These are phyloP conservation scores for Populus alba DNA, from an alignment of 345 rosid genomes.

Conservation along the genomic window DNA sequence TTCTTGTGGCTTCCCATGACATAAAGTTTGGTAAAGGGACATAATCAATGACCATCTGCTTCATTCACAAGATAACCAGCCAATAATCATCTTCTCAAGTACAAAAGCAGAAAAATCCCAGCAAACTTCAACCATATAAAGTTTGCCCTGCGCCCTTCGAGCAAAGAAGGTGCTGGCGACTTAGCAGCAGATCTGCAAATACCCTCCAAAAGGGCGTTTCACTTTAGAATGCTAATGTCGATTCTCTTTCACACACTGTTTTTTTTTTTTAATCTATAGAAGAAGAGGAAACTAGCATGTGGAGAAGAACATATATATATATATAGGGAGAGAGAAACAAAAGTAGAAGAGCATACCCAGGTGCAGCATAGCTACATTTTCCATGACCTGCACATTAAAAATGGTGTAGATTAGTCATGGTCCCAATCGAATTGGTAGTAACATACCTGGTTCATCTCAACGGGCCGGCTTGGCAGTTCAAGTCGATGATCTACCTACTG, in stretches of 20 bases:
- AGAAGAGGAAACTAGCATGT: neutral
- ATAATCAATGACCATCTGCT: conserved; percentile 1
- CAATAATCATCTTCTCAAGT: conserved; percentile 37
- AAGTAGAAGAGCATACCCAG: conserved; percentile 15
- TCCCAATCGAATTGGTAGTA: too few species aligned
- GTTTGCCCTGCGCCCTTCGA: conserved; percentile 17
- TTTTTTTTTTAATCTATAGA: neutral
- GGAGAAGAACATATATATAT: neutral
- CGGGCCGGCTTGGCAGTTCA: too few species aligned
- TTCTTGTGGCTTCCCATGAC: neutral
- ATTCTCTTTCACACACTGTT: too few species aligned
- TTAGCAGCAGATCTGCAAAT: conserved; percentile 32
- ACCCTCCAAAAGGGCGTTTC: neutral
- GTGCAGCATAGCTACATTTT: conserved; percentile 19
- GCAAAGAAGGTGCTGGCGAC: conserved; percentile 38
- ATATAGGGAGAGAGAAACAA: too few species aligned
- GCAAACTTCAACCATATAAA: conserved; percentile 35
- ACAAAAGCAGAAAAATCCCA: conserved; percentile 45
- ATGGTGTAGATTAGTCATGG: neutral
- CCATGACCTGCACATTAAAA: conserved; percentile 23
- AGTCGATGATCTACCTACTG: too few species aligned
- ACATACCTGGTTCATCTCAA: too few species aligned
- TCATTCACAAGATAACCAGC: conserved; percentile 10
- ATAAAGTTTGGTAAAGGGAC: neutral
- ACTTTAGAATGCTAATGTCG: neutral